phyloP scores from a whole-genome alignment of 495 filamentous ascomycete genomes.

The Penicillium desertorum region DNA sequence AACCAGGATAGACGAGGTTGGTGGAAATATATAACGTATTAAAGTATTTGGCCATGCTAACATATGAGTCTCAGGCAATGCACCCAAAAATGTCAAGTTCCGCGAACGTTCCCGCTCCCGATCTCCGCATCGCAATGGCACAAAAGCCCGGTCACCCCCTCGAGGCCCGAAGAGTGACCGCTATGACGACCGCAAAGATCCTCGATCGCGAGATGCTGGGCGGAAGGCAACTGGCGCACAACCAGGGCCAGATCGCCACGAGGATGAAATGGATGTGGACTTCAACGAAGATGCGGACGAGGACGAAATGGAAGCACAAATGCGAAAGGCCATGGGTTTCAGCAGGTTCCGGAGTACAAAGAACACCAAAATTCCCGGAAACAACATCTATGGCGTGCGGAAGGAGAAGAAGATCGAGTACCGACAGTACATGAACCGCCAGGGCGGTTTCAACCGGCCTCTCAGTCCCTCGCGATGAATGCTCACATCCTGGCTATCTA shows the following conservation, averaged over 20 bases:
- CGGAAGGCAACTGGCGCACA: constrained; percentile 30
- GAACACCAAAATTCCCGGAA: constrained; percentile 84
- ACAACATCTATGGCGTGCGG: constrained; percentile 76
- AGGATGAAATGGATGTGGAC: constrained; percentile 46
- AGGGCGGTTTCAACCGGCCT: constrained; percentile 95
- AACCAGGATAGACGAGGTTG: constrained; percentile 46
- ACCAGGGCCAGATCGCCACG: constrained; percentile 20
- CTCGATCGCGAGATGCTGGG: constrained; percentile 23
- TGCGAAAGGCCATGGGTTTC: constrained; percentile 88
- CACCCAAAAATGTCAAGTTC: constrained; percentile 39
- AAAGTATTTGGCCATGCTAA: not conserved
- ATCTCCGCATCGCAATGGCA: constrained; percentile 42
- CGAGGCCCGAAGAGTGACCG: constrained; percentile 36
- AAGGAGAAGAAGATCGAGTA: constrained; percentile 98
- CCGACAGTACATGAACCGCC: constrained; percentile 97
- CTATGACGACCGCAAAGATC: constrained; percentile 38
- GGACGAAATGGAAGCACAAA: constrained; percentile 70
- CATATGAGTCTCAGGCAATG: constrained; percentile 22
- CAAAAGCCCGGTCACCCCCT: constrained; percentile 35
- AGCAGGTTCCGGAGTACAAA: constrained; percentile 83
- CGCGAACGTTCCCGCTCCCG: constrained; percentile 48
- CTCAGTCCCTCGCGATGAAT: constrained; percentile 58
- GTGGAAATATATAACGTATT: constrained; percentile 2
- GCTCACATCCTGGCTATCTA: not conserved
- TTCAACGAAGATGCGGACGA: constrained; percentile 54